These are phyloP conservation scores for Yamadazyma takamatsuzukensis DNA, from an alignment of 805 yeast genomes.

Conservation along the genomic window DNA sequence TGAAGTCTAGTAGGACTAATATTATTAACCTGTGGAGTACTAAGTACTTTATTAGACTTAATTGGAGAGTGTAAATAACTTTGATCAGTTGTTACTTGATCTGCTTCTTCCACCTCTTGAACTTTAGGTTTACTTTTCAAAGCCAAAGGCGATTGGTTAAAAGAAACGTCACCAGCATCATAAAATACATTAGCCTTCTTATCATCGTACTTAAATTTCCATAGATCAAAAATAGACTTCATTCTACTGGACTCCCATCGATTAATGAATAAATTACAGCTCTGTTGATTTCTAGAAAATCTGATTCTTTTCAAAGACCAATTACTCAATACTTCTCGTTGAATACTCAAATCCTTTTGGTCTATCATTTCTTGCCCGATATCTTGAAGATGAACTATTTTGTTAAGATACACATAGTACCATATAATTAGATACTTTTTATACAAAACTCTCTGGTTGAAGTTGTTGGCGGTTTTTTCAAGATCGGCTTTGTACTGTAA, in stretches of 20 bases:
- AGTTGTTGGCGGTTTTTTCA: slow-evolving; percentile 13
- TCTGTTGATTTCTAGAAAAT: slow-evolving; percentile 30
- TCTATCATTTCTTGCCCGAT: slow-evolving; percentile 27
- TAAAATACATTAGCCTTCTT: slow-evolving; percentile 9
- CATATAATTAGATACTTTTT: slow-evolving; percentile 30
- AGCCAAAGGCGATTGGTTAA: slow-evolving; percentile 33
- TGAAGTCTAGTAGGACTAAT: slow-evolving; percentile 35
- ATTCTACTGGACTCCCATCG: slow-evolving; percentile 28
- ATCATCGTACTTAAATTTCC: slow-evolving; percentile 26
- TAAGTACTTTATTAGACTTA: slow-evolving; percentile 20
- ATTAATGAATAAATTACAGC: slow-evolving; percentile 29
- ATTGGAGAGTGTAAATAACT: slow-evolving; percentile 35
- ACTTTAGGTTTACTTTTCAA: slow-evolving; percentile 13
- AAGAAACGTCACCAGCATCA: slow-evolving; percentile 16
- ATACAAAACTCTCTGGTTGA: slow-evolving; percentile 15
- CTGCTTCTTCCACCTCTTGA: slow-evolving; percentile 2
- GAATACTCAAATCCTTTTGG: slow-evolving; percentile 23
- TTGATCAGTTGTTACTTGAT: slow-evolving; percentile 5
- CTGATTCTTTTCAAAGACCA: slow-evolving; percentile 38
- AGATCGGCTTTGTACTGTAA: not conserved
- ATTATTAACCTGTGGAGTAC: slow-evolving; percentile 22
- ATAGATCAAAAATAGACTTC: slow-evolving; percentile 32
- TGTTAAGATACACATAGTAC: slow-evolving; percentile 28
- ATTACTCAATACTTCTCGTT: slow-evolving; percentile 23
- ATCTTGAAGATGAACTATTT: slow-evolving; percentile 21